phyloP scores from a whole-genome alignment of 177 flowering plant species.

The Vitis hybrid region DNA sequence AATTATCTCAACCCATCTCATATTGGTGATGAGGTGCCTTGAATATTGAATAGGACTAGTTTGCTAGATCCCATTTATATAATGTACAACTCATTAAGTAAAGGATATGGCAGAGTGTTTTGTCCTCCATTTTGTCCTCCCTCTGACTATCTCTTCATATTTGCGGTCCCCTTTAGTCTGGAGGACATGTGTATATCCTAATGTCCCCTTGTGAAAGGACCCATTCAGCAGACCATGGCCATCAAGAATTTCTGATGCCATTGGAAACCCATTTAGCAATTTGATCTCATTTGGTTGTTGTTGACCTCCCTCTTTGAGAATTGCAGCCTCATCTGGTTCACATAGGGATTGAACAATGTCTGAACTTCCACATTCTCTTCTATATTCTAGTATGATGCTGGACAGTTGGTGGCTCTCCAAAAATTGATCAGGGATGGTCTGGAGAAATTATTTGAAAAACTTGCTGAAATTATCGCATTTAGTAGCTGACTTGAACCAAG shows the following conservation, averaged over 20 bases:
- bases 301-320: slow-evolving; percentile 17
- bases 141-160: slow-evolving; percentile 72
- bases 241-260: slow-evolving; percentile 38
- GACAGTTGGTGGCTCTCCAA: slow-evolving; percentile 61
- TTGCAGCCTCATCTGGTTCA: slow-evolving; percentile 51
- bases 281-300: slow-evolving; percentile 11
- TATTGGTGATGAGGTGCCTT: background rate
- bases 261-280: slow-evolving; percentile 31
- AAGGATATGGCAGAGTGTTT: slow-evolving; percentile 31
- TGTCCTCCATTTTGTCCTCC: slow-evolving; percentile 62
- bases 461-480: background rate
- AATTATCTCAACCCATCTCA: background rate
- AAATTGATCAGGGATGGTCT: slow-evolving; percentile 62
- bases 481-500: background rate
- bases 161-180: slow-evolving; percentile 40
- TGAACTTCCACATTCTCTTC: slow-evolving; percentile 68
- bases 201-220: slow-evolving; percentile 29
- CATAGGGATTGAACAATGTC: slow-evolving; percentile 69
- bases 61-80: background rate
- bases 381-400: slow-evolving; percentile 55
- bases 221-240: slow-evolving; percentile 31
- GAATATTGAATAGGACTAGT: background rate
- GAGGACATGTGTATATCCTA: slow-evolving; percentile 63
- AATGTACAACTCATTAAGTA: slow-evolving; percentile 6
- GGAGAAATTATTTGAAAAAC: slow-evolving; percentile 12